Conservation (phyloP, 2,329 filamentous ascomycete species). For the Cladophialophora immunda region DNA sequence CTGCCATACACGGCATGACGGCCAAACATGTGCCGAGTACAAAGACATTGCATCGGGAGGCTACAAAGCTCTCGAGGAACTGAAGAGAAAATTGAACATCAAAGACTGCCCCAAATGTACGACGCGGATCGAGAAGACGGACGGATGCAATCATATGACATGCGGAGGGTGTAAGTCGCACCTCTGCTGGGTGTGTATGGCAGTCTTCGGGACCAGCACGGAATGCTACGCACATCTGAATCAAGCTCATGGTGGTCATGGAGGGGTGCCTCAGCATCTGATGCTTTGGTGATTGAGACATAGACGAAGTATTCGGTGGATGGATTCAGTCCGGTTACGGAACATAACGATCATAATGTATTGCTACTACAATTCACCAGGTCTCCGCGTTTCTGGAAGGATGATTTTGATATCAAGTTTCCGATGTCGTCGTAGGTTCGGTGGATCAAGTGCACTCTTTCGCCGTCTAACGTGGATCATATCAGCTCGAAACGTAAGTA, state of each 20-base stretch:
- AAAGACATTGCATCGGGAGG: constrained; percentile 40
- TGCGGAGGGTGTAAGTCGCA: constrained; percentile 35
- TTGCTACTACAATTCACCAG: too few species aligned
- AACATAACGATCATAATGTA: too few species aligned
- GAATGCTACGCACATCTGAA: constrained; percentile 43
- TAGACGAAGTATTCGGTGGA: too few species aligned
- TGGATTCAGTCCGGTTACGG: too few species aligned
- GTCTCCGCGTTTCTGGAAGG: too few species aligned
- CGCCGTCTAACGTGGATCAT: background rate
- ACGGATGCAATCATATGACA: constrained; percentile 28
- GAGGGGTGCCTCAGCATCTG: too few species aligned
- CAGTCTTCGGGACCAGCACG: constrained; percentile 25
- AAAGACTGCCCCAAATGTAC: constrained; percentile 27
- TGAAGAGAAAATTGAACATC: constrained; percentile 29
- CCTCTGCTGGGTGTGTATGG: constrained; percentile 42
- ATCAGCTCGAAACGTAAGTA: background rate
- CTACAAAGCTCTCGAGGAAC: constrained; percentile 22
- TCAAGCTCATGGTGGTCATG: constrained; percentile 17
- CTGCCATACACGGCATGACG: constrained; percentile 39
- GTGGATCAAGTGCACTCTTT: background rate
- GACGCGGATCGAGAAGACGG: constrained; percentile 28
- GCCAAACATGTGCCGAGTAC: constrained; percentile 41
- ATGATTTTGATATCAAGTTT: too few species aligned
- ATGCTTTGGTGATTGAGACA: too few species aligned
- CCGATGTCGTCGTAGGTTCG: background rate